Evolutionary conservation across 108 stramenopile species (phyloP), one percentile per base, ranked within the genome.

Genomic region (Nitzschia inconspicua): DNA sequence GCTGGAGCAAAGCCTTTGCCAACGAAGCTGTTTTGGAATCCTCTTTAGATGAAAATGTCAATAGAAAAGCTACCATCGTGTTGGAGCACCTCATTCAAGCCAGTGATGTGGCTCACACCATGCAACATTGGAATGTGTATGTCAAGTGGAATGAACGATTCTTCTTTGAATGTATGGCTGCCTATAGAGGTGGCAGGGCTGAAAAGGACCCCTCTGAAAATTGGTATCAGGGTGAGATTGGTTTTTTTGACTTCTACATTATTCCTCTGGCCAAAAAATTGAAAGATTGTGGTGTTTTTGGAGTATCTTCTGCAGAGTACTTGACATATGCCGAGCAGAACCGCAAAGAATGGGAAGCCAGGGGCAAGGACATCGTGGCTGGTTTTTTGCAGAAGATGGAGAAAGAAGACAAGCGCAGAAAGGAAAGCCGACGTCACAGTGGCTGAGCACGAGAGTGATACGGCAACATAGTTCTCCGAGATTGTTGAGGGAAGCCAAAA

Each of bases 201-300:
- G 78, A 68, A 13, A 66, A 57, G 36, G 63, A 81, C 52, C 80
- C 79, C 2, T 48, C 75, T 18, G 29, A 25, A 16, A 62, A 50
- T 14, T 84, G 83, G 83, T 84, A 79, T 50, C 42, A 73, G 42
- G 67, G 51, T 47, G 70, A 82, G 54, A 25, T 79, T 23, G 35
- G 34, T 22, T 78, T 78, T 62, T 82, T 65, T 47, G 72, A 78
- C 62, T 40, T 51, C 16, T 78, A 78, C 25, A 64, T 82, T 27
- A 74, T 73, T 36, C 68, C 68, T 9, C 66, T 82, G 31, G 70
- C 74, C 53, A 69, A 63, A 34, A 68, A 71, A 48, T 55, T 82
- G 70, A 20, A 66, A 10, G 47, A 65, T 19, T 75, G 64, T 18
- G 71, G 75, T 7, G 71, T 77, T 24, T 80, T 76, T 47, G 65